Evolutionary conservation across 768 basidiomycete species (phyloP).

Genomic region (Chalciporus piperatus): DNA sequence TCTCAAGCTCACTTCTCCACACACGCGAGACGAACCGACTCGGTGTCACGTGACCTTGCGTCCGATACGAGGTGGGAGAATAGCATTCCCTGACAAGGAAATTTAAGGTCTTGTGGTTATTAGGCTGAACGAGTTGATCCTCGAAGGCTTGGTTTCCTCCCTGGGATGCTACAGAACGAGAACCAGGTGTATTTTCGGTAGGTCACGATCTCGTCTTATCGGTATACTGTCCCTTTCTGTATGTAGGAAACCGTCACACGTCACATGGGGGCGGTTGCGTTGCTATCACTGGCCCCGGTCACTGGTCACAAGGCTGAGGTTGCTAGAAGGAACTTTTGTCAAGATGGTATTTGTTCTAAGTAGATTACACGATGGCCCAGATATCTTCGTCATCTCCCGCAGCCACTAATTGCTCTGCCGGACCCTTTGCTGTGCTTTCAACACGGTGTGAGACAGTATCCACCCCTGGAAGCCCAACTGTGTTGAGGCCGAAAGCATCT

Average conservation of each 20-base stretch:
- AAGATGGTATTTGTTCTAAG: no score
- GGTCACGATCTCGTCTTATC: neutral
- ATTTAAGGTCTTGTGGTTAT: constrained; percentile 3
- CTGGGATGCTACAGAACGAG: constrained; percentile 44
- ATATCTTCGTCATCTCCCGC: constrained; percentile 1
- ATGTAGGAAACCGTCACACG: no score
- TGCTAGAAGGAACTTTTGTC: no score
- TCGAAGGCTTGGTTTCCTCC: constrained; percentile 61
- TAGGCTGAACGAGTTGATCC: neutral
- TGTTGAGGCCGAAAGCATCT: neutral
- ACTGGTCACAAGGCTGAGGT: no score
- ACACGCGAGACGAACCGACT: no score
- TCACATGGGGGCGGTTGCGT: no score
- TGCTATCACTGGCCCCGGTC: no score
- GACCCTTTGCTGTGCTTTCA: neutral
- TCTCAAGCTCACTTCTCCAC: no score
- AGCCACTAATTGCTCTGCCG: neutral
- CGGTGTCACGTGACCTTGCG: no score
- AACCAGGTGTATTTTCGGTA: constrained; percentile 60
- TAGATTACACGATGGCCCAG: no score
- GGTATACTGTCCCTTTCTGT: no score
- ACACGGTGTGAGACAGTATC: neutral
- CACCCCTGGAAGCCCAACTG: neutral
- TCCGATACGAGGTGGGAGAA: no score
- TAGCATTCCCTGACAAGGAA: constrained; percentile 41